Conservation (phyloP, 805 yeast genomes). For the Candida methanosorbosa region DNA sequence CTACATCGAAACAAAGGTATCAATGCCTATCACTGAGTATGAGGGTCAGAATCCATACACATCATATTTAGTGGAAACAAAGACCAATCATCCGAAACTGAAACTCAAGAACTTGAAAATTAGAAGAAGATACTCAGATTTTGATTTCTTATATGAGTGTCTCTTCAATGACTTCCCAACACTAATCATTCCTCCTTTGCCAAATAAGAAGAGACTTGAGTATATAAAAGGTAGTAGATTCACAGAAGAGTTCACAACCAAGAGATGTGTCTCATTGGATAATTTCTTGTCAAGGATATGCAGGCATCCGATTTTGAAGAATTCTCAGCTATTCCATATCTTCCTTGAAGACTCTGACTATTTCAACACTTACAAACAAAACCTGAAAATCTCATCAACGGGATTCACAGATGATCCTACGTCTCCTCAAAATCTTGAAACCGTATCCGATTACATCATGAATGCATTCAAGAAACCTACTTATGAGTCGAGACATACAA, state of each 20-base stretch:
- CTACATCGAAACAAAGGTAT: conserved; percentile 33
- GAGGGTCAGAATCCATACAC: conserved; percentile 75
- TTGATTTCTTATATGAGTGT: conserved; percentile 68
- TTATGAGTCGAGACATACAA: conserved; percentile 43
- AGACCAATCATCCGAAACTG: conserved; percentile 54
- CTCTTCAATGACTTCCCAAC: conserved; percentile 76
- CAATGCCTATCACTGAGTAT: conserved; percentile 58
- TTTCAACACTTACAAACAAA: conserved; percentile 62
- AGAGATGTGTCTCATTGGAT: conserved; percentile 72
- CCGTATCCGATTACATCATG: conserved; percentile 84
- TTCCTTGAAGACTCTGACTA: conserved; percentile 62
- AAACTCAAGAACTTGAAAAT: conserved; percentile 35
- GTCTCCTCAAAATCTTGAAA: conserved; percentile 40
- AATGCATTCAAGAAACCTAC: conserved; percentile 82
- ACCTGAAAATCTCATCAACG: conserved; percentile 32
- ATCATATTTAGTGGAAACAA: conserved; percentile 59
- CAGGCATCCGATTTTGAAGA: conserved; percentile 62
- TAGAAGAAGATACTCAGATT: conserved; percentile 82
- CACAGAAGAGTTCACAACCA: conserved; percentile 72
- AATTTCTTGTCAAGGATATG: conserved; percentile 68
- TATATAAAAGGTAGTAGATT: conserved; percentile 92
- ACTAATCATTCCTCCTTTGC: conserved; percentile 84
- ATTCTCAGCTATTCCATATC: conserved; percentile 60
- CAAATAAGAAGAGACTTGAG: conserved; percentile 85
- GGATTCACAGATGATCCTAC: conserved; percentile 4